These are phyloP conservation scores for Pythium aphanidermatum DNA, from an alignment of 352 stramenopile species.

Conservation along the genomic window DNA sequence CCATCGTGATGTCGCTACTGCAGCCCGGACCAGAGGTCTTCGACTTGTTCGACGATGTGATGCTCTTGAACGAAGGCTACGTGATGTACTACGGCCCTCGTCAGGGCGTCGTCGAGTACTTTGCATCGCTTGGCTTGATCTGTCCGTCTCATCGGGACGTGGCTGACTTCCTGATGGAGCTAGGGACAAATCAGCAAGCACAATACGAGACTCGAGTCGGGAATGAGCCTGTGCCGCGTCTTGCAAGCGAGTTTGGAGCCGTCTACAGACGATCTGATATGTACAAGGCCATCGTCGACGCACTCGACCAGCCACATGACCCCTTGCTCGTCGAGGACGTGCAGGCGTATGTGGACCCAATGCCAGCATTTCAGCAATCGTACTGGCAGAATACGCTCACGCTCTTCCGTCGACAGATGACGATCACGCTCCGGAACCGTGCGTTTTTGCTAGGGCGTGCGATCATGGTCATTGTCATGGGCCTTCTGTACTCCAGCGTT, in stretches of 20 bases:
- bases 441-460: constrained; percentile 16
- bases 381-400: constrained; percentile 12
- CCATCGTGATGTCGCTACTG: constrained; percentile 59
- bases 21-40: constrained; percentile 57
- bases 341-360: constrained; percentile 7
- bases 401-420: constrained; percentile 30
- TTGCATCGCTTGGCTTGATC: constrained; percentile 44
- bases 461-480: constrained; percentile 21
- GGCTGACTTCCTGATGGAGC: constrained; percentile 28
- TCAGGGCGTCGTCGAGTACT: constrained; percentile 55
- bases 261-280: constrained; percentile 8
- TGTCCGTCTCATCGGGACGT: constrained; percentile 23
- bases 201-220: constrained; percentile 27
- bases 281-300: neutral
- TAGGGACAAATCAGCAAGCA: constrained; percentile 21
- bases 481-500: constrained; percentile 17
- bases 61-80: constrained; percentile 22
- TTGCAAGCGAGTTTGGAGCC: constrained; percentile 8
- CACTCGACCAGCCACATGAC: constrained; percentile 9
- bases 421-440: constrained; percentile 26
- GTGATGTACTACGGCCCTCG: constrained; percentile 32
- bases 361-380: constrained; percentile 21
- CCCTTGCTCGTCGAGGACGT: constrained; percentile 5
- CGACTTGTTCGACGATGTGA: constrained; percentile 24
- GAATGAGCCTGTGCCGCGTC: neutral